Evolutionary conservation across 2,329 filamentous ascomycete genomes (phyloP), one percentile per base, ranked within the genome.

Genomic region (Aaosphaeria pasadenensis): DNA sequence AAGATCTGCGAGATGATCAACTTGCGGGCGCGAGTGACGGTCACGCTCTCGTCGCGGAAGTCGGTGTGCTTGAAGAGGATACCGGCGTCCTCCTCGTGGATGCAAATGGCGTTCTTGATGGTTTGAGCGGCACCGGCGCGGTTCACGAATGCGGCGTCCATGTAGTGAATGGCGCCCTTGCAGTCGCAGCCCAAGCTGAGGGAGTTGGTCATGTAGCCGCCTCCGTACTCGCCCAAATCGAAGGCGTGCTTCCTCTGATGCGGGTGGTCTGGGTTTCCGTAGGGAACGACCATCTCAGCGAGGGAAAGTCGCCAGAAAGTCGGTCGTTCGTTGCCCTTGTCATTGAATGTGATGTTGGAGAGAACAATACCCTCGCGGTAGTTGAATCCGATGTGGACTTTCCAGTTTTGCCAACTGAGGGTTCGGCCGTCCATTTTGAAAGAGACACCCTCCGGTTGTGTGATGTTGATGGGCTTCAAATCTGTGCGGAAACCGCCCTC

Each of bases 61-160:
- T 96, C 91, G 11, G 85, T 91, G 73, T 95, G 89, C 74, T 96
- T 96, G 82, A 95, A 96, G 1, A 96, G 77, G 50, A 96, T 94
- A 5, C 91, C 91, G 2, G 83, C 83, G 56, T 96, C 91, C 73
- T 96, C 91, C 69, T 96, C 91, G 71, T 96, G 91, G 56, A 96
- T 91, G 70, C 91, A 96, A 57, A 96, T 87, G 35, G 91, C 91
- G 64, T 96, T 96, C 77, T 95, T 92, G 75, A 96, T 90, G 1
- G 85, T 87, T 4, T 85, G 84, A 30, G 88, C 77, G n/a, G 82
- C 80, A 28, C 91, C 91, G 4, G 84, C 82, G 11, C 84, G 80
- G 50, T 90, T 90, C 38, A 91, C 87, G 65, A 96, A 94, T 7
- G 87, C 82, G 2, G 89, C 90, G 60, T 95, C 89, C 69, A 96